A percentile compares a stretch with the other conserved stretches of the same genome.
Conservation (phyloP, 1,284 basidiomycete genomes). For the Ganoderma meredithae region DNA sequence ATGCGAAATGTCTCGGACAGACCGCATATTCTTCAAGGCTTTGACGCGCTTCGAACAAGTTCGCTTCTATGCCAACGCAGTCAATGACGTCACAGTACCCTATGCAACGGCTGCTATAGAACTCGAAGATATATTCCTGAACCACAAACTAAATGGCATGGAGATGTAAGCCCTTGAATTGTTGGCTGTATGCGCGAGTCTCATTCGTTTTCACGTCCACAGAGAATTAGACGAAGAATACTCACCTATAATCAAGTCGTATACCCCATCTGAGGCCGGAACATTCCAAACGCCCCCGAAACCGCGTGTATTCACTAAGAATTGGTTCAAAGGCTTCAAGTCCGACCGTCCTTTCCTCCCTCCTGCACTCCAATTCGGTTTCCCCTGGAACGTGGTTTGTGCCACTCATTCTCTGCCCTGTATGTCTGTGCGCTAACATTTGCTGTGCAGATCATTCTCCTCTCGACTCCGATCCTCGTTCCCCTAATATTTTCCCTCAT, state of each 20-base stretch:
- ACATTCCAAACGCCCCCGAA: constrained; percentile 48
- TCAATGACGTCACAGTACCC: constrained; percentile 85
- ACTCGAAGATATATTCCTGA: constrained; percentile 70
- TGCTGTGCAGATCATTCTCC: constrained; percentile 54
- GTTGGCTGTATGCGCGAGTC: background rate
- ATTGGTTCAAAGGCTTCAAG: constrained; percentile 55
- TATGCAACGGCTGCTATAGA: constrained; percentile 84
- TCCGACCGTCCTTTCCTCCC: constrained; percentile 57
- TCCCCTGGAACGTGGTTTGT: constrained; percentile 80
- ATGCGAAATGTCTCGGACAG: constrained; percentile 44
- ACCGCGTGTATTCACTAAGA: constrained; percentile 48
- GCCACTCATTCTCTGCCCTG: background rate
- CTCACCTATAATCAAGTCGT: constrained; percentile 60
- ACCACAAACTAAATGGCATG: constrained; percentile 64
- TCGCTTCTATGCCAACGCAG: constrained; percentile 85
- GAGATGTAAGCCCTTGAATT: constrained; percentile 56
- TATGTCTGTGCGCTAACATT: background rate
- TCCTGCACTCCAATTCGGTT: constrained; percentile 66
- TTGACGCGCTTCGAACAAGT: constrained; percentile 74
- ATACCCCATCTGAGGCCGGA: constrained; percentile 42
- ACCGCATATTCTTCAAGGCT: constrained; percentile 80
- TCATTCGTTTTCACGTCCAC: constrained; percentile 1
- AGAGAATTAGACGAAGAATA: constrained; percentile 68
- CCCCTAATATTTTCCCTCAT: constrained; percentile 63
- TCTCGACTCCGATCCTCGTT: constrained; percentile 67